Base-by-base conservation (phyloP, 116 monocot genomes). In the Zostera marina region DNA sequence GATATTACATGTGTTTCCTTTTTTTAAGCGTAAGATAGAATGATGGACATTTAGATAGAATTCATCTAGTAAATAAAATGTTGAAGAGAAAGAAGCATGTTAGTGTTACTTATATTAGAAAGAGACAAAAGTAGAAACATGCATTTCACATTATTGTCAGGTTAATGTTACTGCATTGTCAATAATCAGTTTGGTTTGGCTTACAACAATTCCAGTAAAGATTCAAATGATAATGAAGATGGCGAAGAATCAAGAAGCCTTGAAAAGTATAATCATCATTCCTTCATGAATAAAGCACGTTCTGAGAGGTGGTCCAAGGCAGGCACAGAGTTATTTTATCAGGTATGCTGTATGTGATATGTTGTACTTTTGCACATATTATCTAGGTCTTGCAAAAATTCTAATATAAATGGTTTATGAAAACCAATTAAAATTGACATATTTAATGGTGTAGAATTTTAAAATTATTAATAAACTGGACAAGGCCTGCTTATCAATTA, bases 301-400 rank as follows among this genome's bases (percentile, higher is more conserved):
- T 66, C 60, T 56, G 26, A 21, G 8, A 63, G 70, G 61, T 90
- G 84, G 90, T 81, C 90, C 44, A 81, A 90, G 63, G n/a, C 63
- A 19, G 90, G 84, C 8, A 84, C 85, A 10, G 79, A 79, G 16
- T 54, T 77, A 59, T 79, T 90, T 52, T 90, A 90, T 56, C 65
- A 81, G 81, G 89, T 90, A 74, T 16, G 22, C 51, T 25, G 14
- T 62, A 0, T 32, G 32, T 59, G 14, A 43, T 22, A 17, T 9
- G 22, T 14, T 54, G 12, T 26, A 14, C 1, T 38, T 38, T 40
- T 56, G 25, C 32, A 3, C 38, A 56, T 32, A 56, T 56, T 56
- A 13, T 55, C 14, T 14, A 3, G 11, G 7, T 23, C 55, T 12
- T 55, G 11, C 25, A 25, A 14, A n/a, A 51, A 51, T 13, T 51